Evolutionary conservation across 306 rosid genomes (phyloP).

Genomic region (Gillenia trifoliata): DNA sequence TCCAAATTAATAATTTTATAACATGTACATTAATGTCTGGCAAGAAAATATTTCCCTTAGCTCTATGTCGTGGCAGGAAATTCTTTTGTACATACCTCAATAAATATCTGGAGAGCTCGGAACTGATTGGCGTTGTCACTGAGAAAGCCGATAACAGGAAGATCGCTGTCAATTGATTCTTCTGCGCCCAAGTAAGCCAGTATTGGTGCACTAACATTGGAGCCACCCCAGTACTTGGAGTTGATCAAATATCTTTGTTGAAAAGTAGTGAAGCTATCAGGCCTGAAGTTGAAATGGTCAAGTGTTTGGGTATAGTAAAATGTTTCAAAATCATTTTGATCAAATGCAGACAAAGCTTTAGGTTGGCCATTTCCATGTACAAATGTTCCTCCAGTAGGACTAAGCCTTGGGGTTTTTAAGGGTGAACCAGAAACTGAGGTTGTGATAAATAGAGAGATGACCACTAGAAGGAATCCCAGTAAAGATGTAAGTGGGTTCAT

Average conservation of each 20-base stretch:
- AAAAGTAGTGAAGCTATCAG: slow-evolving; percentile 55
- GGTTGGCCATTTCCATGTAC: slow-evolving; percentile 1
- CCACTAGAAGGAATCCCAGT: slow-evolving; percentile 18
- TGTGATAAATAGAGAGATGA: slow-evolving; percentile 15
- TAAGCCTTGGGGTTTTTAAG: slow-evolving; percentile 45
- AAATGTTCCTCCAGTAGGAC: slow-evolving; percentile 32
- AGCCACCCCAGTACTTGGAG: slow-evolving; percentile 64
- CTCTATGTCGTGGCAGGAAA: neutral
- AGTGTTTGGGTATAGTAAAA: slow-evolving; percentile 50
- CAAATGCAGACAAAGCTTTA: neutral
- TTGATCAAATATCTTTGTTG: slow-evolving; percentile 60
- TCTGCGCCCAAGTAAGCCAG: slow-evolving; percentile 64
- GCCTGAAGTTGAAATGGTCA: slow-evolving; percentile 68
- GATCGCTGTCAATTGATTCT: slow-evolving; percentile 33
- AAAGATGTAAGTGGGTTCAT: slow-evolving; percentile 2
- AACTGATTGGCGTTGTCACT: slow-evolving; percentile 53
- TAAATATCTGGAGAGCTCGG: slow-evolving; percentile 55
- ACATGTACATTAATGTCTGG: neutral
- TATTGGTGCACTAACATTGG: slow-evolving; percentile 54
- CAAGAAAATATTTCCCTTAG: neutral
- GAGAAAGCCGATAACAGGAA: slow-evolving; percentile 38
- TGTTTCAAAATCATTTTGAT: slow-evolving; percentile 30
- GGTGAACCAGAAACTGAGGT: slow-evolving; percentile 20
- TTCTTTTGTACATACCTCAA: slow-evolving; percentile 46
- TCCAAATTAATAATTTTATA: neutral